Percentiles rank a stretch among this genome's conserved stretches.
These are phyloP conservation scores for Quercus mongolica DNA, from an alignment of 306 rosid species.

Conservation along the genomic window DNA sequence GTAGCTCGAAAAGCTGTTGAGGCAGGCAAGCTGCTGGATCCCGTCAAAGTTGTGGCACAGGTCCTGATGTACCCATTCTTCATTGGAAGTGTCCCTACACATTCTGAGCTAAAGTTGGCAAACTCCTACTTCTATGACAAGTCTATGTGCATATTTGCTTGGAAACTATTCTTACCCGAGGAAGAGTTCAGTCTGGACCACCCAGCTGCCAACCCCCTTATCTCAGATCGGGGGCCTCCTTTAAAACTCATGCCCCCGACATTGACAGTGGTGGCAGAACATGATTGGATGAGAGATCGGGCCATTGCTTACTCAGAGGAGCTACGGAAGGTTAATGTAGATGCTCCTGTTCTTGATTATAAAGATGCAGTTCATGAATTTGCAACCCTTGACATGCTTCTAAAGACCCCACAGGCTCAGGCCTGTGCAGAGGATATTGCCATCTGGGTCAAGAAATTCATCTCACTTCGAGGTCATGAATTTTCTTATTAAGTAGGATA, in stretches of 20 bases:
- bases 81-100: constrained; percentile 84
- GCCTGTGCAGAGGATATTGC: constrained; percentile 93
- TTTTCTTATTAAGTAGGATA: constrained; percentile 70
- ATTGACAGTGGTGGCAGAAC: constrained; percentile 89
- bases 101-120: constrained; percentile 85
- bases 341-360: constrained; percentile 86
- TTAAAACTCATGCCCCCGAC: constrained; percentile 91
- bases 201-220: constrained; percentile 85
- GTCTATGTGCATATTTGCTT: constrained; percentile 88
- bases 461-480: constrained; percentile 90
- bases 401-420: constrained; percentile 88
- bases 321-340: constrained; percentile 86
- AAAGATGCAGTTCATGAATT: constrained; percentile 95
- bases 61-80: constrained; percentile 86
- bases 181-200: constrained; percentile 84
- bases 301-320: constrained; percentile 97
- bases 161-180: constrained; percentile 90
- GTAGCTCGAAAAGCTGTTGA: constrained; percentile 93
- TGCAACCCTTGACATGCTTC: constrained; percentile 88
- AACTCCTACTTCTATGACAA: constrained; percentile 94
- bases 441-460: constrained; percentile 93
- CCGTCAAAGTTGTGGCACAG: constrained; percentile 95
- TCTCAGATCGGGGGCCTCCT: constrained; percentile 70
- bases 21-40: constrained; percentile 82
- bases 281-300: constrained; percentile 97